Conservation (phyloP, 164 flowering plant genomes). For the Umbellularia californica region DNA sequence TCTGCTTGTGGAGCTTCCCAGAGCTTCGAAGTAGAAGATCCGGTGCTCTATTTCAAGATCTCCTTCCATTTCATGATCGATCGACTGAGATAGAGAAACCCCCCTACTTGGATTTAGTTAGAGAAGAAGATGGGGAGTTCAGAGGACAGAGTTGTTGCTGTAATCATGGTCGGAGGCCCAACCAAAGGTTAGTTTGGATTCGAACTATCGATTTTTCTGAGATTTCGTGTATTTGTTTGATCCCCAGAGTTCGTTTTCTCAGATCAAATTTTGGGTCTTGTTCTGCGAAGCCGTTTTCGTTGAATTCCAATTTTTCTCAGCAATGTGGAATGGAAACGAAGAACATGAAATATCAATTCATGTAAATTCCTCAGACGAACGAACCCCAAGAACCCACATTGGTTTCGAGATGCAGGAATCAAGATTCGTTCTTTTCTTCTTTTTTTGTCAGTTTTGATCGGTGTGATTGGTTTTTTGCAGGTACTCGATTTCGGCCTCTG, state of each 20-base stretch:
- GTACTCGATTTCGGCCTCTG: slow-evolving; percentile 87
- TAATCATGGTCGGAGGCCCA: slow-evolving; percentile 94
- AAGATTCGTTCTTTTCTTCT: neutral
- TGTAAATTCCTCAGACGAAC: no score
- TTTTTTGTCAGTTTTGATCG: neutral
- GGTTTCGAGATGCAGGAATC: no score
- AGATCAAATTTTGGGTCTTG: neutral
- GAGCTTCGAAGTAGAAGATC: no score
- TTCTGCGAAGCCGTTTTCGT: neutral
- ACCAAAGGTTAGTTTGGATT: slow-evolving; percentile 59
- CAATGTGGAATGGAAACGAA: neutral
- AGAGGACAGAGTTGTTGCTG: slow-evolving; percentile 83
- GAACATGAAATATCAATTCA: no score
- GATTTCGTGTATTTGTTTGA: neutral
- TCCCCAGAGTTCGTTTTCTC: neutral
- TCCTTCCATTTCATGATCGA: no score
- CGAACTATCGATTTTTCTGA: neutral
- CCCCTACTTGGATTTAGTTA: no score
- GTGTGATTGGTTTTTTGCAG: slow-evolving; percentile 17
- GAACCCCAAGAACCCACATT: no score
- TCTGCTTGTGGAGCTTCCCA: no score
- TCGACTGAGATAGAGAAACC: no score
- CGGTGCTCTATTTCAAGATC: no score
- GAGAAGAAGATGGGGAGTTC: no score
- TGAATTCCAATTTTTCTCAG: neutral